Evolutionary conservation across 768 basidiomycete species (phyloP), one percentile per base, ranked within the genome.

Genomic region (Cyclocybe aegerita): DNA sequence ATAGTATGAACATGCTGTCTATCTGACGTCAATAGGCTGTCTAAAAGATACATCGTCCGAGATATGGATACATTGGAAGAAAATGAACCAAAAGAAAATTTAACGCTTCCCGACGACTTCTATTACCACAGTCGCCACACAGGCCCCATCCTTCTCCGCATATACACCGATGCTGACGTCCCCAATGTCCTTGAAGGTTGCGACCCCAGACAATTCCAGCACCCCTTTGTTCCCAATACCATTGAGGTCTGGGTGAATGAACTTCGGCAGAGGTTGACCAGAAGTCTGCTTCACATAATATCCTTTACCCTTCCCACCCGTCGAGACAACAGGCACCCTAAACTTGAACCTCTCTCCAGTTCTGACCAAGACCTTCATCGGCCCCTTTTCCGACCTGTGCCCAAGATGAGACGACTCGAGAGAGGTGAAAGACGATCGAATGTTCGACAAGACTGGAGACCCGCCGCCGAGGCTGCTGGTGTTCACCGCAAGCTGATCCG

Each of bases 271-370:
- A 39, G 77, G 64, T 51, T 70, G 69, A 30, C 83, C 82, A 32
- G 78, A 79, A 37, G 75, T 68, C 53, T 81, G 64, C 54, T 71
- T 74, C 48, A 76, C 80, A 53, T 77, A 74, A 43, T 80, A 71
- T 47, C 70, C 72, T 45, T 69, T 68, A 41, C 64, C 47, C 38
- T 58, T 55, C 47, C 39, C 50, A 42, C 51, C 55, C 39, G 41
- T 53, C 37, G 37, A 52, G 17, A 57, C 64, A 39, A 84, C 64
- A 17, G 75, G 71, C 40, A 85, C 74, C 49, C 74, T 70, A 65
- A 83, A 84, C 56, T 72, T 76, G 73, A 86, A 86, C 53, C 65
- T 72, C 56, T 86, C 83, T 16, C 81, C 82, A 3, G 71, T 66
- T 31, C 83, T 76, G 31, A 80, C 74, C 50, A 86, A 61, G 57